Evolutionary conservation across 1,284 basidiomycete genomes (phyloP).

Genomic region (Cryptococcus hybrid): DNA sequence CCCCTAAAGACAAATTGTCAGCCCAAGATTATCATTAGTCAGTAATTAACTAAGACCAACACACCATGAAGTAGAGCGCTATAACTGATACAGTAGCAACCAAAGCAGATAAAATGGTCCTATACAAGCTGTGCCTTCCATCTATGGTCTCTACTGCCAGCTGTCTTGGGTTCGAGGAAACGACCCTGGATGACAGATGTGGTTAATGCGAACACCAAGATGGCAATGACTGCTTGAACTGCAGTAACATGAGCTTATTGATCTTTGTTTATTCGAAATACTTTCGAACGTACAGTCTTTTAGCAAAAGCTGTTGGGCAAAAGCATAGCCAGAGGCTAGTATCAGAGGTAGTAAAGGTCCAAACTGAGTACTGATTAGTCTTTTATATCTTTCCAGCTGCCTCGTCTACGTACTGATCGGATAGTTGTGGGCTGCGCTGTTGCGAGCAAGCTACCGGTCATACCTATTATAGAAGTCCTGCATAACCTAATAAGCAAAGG

Average conservation of each 20-base stretch:
- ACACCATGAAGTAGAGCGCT: slow-evolving; percentile 10
- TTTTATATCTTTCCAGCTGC: no score
- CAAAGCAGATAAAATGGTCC: slow-evolving; percentile 2
- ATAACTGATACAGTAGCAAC: slow-evolving; percentile 5
- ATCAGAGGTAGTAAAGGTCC: slow-evolving; percentile 7
- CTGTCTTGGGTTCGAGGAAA: no score
- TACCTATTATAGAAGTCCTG: background rate
- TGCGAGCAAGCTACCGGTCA: background rate
- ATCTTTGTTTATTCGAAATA: no score
- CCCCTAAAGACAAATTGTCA: slow-evolving; percentile 6
- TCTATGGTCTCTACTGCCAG: no score
- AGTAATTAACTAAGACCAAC: slow-evolving; percentile 1
- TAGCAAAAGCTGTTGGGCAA: background rate
- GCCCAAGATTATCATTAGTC: background rate
- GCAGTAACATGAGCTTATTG: no score
- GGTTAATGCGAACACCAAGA: no score
- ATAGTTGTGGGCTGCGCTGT: background rate
- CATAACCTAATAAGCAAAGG: no score
- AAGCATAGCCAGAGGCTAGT: slow-evolving; percentile 1
- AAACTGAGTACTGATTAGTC: background rate
- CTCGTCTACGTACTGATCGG: slow-evolving; percentile 5
- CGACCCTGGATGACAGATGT: no score
- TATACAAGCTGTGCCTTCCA: slow-evolving; percentile 1
- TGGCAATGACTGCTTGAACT: no score
- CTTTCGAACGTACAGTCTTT: no score